A percentile compares a stretch with the other conserved stretches of the same genome.
Evolutionary conservation across 1,284 basidiomycete genomes (phyloP).

Genomic region (Puccinia hordei): DNA sequence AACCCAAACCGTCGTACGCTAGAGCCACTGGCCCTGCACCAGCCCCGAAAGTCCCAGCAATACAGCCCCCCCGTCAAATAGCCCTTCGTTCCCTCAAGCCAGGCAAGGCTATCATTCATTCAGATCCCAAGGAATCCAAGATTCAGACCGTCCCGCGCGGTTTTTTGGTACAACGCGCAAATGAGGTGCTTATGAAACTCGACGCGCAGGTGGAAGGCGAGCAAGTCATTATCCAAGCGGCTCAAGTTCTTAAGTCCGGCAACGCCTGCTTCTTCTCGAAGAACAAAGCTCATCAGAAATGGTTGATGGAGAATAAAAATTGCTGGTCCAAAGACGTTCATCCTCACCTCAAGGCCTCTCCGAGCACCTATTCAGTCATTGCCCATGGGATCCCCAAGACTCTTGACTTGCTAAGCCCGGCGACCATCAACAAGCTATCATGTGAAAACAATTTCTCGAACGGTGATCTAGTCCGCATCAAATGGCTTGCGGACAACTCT

Average conservation of each 20-base stretch:
- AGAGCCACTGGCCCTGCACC: too few species aligned
- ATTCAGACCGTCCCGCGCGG: neutral
- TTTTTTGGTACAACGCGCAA: neutral
- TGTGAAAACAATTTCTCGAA: neutral
- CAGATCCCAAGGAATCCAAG: neutral
- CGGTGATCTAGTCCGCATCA: neutral
- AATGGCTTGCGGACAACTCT: neutral
- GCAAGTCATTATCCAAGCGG: neutral
- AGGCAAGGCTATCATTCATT: neutral
- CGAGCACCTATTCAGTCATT: neutral
- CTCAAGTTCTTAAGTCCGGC: neutral
- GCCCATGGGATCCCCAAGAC: neutral
- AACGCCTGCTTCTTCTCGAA: neutral
- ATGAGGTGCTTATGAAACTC: neutral
- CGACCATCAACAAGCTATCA: neutral
- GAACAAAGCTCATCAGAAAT: neutral
- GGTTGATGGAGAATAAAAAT: slow-evolving; percentile 4
- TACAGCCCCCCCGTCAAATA: too few species aligned
- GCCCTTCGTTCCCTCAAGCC: too few species aligned
- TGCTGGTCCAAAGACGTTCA: neutral
- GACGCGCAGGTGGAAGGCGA: neutral
- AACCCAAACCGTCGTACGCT: too few species aligned
- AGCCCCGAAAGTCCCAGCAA: too few species aligned
- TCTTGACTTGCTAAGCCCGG: neutral
- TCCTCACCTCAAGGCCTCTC: neutral